Base-by-base conservation (phyloP, 2,329 filamentous ascomycete genomes). In the Juglanconis oblonga region DNA sequence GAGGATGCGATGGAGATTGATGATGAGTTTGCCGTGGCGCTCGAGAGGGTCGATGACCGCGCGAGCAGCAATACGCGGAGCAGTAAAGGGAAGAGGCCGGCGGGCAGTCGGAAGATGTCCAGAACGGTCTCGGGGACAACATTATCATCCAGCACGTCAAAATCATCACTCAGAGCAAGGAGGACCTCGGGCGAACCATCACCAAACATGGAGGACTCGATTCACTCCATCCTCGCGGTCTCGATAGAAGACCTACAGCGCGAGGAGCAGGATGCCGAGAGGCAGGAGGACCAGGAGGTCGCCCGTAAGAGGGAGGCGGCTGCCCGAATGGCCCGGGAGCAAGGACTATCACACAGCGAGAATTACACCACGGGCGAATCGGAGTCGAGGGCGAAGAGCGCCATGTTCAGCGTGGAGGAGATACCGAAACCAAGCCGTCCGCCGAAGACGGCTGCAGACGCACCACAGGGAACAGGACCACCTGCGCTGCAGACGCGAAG, bases 1-100 rank as follows among this genome's bases (percentile, higher is more conserved):
- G 93, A 96, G 72, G 94, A 98, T 74, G 94, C 94, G 1, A 86
- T 97, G n/a, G 91, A 92, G 11, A 77, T 98, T 17, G 91, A 94
- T 67, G 94, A 97, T 70, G 93, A 97, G 69, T 96, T 98, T 67
- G 91, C 92, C 3, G 87, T 96, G 71, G 86, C 87, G 3, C 80
- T 97, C 63, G 88, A 92, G 62, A 85, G 89, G 55, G 86, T 89
- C 65, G 83, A 82, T n/a, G 92, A 95, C 68, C 82, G 84, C 50
- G 88, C 87, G 66, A 92, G 89, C 67, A 85, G 82, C 50, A 89
- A 83, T 64, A 86, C 83, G 29, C 75, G 76, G 62, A 84, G 81
- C 63, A 87, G 81, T 65, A 87, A 86, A 64, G 84, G 84, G 1
- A 87, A 87, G 68, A 75, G 79, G 48, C 79, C 77, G 33, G 77